Conservation (phyloP, 78 protist genomes). For the Trichosphaerium sp. region DNA sequence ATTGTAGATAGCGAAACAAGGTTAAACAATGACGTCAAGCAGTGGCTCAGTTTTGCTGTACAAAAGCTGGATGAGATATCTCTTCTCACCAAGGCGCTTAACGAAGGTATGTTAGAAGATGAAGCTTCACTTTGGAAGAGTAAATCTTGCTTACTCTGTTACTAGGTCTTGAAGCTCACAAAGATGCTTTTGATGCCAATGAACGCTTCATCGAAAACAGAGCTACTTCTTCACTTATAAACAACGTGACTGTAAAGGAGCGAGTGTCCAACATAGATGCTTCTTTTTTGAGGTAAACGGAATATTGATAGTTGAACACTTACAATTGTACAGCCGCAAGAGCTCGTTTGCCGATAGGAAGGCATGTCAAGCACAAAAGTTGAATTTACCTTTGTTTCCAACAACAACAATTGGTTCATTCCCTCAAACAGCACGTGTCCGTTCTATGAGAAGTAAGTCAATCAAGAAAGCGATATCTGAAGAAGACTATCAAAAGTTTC, state of each 20-base stretch:
- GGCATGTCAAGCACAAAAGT: constrained; percentile 7
- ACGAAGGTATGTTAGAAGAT: too few relatives aligned
- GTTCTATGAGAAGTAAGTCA: constrained; percentile 19
- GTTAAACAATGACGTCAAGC: constrained; percentile 22
- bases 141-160: too few relatives aligned
- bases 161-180: too few relatives aligned
- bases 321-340: constrained; percentile 34
- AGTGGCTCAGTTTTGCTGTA: constrained; percentile 48
- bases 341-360: constrained; percentile 12
- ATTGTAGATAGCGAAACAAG: constrained; percentile 20
- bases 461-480: constrained; percentile 25
- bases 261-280: neutral
- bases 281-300: neutral
- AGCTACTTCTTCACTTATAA: too few relatives aligned
- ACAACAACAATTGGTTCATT: constrained; percentile 76
- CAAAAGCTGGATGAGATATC: constrained; percentile 50
- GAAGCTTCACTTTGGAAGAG: too few relatives aligned
- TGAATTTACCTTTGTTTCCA: constrained; percentile 53
- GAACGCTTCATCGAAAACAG: constrained; percentile 5
- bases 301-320: neutral
- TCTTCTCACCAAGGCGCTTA: constrained; percentile 15
- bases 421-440: constrained; percentile 66
- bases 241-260: neutral
- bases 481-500: constrained; percentile 25
- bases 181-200: too few relatives aligned